A percentile compares a stretch with the other conserved stretches of the same genome.
Evolutionary conservation across 148 eudicot genomes (phyloP).

Genomic region (Amaranthus palmeri): DNA sequence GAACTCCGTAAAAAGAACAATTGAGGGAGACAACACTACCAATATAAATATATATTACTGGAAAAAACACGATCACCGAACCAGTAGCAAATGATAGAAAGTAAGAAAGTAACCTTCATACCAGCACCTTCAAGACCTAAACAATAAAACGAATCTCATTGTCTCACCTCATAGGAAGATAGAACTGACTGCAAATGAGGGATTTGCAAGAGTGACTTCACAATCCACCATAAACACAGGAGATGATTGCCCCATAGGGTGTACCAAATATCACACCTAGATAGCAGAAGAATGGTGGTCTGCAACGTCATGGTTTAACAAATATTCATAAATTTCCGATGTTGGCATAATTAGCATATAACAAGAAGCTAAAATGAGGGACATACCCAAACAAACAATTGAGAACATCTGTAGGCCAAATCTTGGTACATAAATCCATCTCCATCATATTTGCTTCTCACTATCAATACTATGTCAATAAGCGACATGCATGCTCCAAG

Average conservation of each 20-base stretch:
- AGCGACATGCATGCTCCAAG: slow-evolving; percentile 43
- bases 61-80: neutral
- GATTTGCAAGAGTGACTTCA: slow-evolving; percentile 39
- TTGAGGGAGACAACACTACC: neutral
- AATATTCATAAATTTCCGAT: neutral
- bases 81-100: neutral
- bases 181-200: slow-evolving; percentile 50
- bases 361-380: slow-evolving; percentile 6
- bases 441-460: slow-evolving; percentile 25
- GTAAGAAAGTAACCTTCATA: neutral
- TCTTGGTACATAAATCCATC: slow-evolving; percentile 31
- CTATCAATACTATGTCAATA: slow-evolving; percentile 33
- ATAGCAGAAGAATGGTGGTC: slow-evolving; percentile 42
- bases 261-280: slow-evolving; percentile 37
- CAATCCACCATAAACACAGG: slow-evolving; percentile 64
- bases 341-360: neutral
- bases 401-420: slow-evolving; percentile 48
- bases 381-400: slow-evolving; percentile 57
- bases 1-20: neutral
- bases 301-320: slow-evolving; percentile 16
- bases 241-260: slow-evolving; percentile 34
- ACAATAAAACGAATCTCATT: neutral
- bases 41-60: neutral
- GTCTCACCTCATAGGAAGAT: slow-evolving; percentile 44
- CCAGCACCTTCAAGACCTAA: neutral